Base-by-base conservation (phyloP, 2,329 filamentous ascomycete species). In the Aspergillus versicolor region DNA sequence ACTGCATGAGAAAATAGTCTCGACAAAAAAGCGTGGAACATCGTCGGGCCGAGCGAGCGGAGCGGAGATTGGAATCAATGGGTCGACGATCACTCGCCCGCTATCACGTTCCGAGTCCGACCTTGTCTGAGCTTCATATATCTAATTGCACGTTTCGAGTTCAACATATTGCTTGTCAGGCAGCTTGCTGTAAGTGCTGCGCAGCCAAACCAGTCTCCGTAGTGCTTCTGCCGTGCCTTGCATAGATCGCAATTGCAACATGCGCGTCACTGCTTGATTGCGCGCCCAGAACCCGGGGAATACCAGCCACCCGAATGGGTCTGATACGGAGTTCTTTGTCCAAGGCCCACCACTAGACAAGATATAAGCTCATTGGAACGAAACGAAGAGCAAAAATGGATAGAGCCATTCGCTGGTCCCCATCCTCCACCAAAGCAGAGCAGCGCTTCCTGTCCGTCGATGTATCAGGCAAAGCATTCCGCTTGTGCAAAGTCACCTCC, bases 381-480 rank as follows among this genome's bases (percentile, higher is more conserved):
- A 32, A 21, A 42, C 27, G 40, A 37, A 8, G 6, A 37, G 44
- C 15, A 38, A 30, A 51, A 38, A 72, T 73, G 70, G 70, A 73
- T 56, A 67, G 83, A 32, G 84, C 85, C 44, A 83, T 88, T 61
- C 80, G 85, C 66, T 88, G 84, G 83, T 87, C 84, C 60, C 81
- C 82, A 51, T 82, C 81, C 65, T 84, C 84, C 45, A 80, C 78
- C 61, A 68, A 74, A 64, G 68, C 77, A 63, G 73, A 77, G 48
- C 81, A 83, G 59, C 81, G 82, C 43, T 88, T 88, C 70, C 75
- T 88, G 52, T 78, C 84, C 48, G 83, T 86, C 59, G 85, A 88
- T 68, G 82, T 87, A 40, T 78, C 79, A 21, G 81, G 81, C 13
- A 85, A 84, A 61, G 77, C 79, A n/a, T 78, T 88, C 63, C 81